These are phyloP conservation scores for Porpolomopsis calyptriformis DNA, from an alignment of 768 basidiomycete species.

Conservation along the genomic window DNA sequence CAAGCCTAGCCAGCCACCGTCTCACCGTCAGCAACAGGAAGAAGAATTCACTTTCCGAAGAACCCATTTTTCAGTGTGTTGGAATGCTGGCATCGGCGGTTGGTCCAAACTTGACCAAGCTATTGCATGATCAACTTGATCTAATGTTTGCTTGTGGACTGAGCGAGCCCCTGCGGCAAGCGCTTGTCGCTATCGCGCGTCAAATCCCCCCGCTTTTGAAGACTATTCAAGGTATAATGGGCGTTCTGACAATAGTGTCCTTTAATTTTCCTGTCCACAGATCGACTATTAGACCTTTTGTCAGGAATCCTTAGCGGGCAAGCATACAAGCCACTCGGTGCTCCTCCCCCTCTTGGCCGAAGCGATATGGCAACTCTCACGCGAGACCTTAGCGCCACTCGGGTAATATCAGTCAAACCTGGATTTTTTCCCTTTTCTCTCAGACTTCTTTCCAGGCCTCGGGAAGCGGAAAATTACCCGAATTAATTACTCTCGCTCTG, in stretches of 20 bases:
- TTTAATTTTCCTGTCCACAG: constrained; percentile 28
- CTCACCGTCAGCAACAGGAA: constrained; percentile 29
- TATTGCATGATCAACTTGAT: constrained; percentile 93
- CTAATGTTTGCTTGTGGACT: constrained; percentile 92
- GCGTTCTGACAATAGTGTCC: not conserved
- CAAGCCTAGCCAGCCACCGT: not conserved
- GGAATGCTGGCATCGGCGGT: constrained; percentile 94
- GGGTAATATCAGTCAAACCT: constrained; percentile 23
- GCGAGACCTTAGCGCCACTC: constrained; percentile 42
- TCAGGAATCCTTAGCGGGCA: constrained; percentile 76
- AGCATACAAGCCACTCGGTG: constrained; percentile 79
- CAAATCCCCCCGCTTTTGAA: constrained; percentile 84
- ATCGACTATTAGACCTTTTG: constrained; percentile 80
- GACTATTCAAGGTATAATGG: constrained; percentile 72
- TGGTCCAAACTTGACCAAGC: constrained; percentile 89
- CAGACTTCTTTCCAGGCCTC: constrained; percentile 22
- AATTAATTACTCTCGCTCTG: constrained; percentile 72
- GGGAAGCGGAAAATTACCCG: constrained; percentile 50
- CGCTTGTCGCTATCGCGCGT: constrained; percentile 73
- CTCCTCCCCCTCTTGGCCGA: constrained; percentile 53
- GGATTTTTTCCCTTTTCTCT: not conserved
- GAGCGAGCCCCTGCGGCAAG: constrained; percentile 78
- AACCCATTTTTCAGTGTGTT: constrained; percentile 94
- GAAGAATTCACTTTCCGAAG: constrained; percentile 88
- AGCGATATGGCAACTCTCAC: constrained; percentile 38